A percentile compares a stretch with the other conserved stretches of the same genome.
phyloP scores from a whole-genome alignment of 495 filamentous ascomycete species.

The Cryomyces antarcticus region DNA sequence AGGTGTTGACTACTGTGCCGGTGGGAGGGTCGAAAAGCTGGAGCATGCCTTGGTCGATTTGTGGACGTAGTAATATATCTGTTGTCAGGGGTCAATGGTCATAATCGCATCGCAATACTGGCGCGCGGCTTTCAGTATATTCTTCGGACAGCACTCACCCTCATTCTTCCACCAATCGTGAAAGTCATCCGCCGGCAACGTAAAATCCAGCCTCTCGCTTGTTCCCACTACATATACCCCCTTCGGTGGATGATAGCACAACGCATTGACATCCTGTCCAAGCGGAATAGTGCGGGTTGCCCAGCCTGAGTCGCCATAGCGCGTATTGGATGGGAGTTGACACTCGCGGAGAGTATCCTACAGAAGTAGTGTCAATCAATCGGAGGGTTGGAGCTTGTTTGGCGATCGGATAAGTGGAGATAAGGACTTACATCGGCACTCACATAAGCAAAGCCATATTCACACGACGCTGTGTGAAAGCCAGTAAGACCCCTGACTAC shows the following conservation, averaged over 20 bases:
- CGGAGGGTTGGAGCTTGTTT: neutral
- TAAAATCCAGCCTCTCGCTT: slow-evolving; percentile 43
- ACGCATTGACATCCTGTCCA: slow-evolving; percentile 44
- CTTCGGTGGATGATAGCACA: slow-evolving; percentile 56
- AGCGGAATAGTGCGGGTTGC: slow-evolving; percentile 46
- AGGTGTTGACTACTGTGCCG: slow-evolving; percentile 57
- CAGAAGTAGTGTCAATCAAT: slow-evolving; percentile 8
- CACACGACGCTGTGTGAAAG: slow-evolving; percentile 54
- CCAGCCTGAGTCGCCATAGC: slow-evolving; percentile 50
- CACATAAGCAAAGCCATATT: slow-evolving; percentile 62
- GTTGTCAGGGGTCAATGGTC: slow-evolving; percentile 6
- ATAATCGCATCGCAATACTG: too few species aligned
- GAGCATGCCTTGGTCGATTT: slow-evolving; percentile 42
- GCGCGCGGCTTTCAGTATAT: too few species aligned
- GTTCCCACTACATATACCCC: slow-evolving; percentile 61
- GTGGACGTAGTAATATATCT: slow-evolving; percentile 42
- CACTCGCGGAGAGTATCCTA: slow-evolving; percentile 44
- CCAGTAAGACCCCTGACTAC: slow-evolving; percentile 44
- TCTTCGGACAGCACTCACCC: slow-evolving; percentile 17
- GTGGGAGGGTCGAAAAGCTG: slow-evolving; percentile 56
- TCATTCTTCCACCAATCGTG: slow-evolving; percentile 64
- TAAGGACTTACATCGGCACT: slow-evolving; percentile 29
- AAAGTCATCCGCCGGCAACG: slow-evolving; percentile 62
- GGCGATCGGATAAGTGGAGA: too few species aligned
- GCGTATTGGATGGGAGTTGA: slow-evolving; percentile 40